phyloP scores from a whole-genome alignment of 2,329 filamentous ascomycete species.

The Proliferodiscus dingleyae region DNA sequence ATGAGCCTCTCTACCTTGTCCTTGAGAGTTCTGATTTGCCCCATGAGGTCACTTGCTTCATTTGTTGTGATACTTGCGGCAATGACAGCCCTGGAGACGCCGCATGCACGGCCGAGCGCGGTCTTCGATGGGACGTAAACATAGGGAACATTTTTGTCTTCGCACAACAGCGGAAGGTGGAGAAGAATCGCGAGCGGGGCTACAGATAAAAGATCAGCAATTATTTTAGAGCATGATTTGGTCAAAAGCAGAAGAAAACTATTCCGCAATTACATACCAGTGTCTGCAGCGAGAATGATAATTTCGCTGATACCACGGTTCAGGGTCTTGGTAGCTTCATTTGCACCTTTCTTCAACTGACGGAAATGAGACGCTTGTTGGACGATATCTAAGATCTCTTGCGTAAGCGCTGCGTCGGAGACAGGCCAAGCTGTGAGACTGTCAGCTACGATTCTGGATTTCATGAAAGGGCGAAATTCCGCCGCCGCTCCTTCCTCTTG shows the following conservation, averaged over 20 bases:
- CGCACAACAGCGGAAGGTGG: slow-evolving; percentile 81
- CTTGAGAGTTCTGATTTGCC: slow-evolving; percentile 83
- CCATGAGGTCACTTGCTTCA: slow-evolving; percentile 80
- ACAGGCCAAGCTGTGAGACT: slow-evolving; percentile 57
- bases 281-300: slow-evolving; percentile 85
- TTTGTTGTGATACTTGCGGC: slow-evolving; percentile 85
- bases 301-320: slow-evolving; percentile 89
- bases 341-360: slow-evolving; percentile 86
- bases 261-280: too few relatives aligned
- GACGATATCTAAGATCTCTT: slow-evolving; percentile 69
- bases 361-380: slow-evolving; percentile 46
- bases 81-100: slow-evolving; percentile 85
- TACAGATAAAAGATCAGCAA: too few relatives aligned
- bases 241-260: too few relatives aligned
- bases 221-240: too few relatives aligned
- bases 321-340: slow-evolving; percentile 81
- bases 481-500: too few relatives aligned
- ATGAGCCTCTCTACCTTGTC: slow-evolving; percentile 94
- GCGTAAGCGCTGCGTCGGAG: slow-evolving; percentile 68
- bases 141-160: slow-evolving; percentile 68
- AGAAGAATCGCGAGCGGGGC: slow-evolving; percentile 81
- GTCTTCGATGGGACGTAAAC: slow-evolving; percentile 74
- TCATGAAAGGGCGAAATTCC: too few relatives aligned
- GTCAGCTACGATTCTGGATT: slow-evolving; percentile 1
- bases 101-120: slow-evolving; percentile 81